Evolutionary conservation across 495 filamentous ascomycete genomes (phyloP).

Genomic region (Thozetella sp.): DNA sequence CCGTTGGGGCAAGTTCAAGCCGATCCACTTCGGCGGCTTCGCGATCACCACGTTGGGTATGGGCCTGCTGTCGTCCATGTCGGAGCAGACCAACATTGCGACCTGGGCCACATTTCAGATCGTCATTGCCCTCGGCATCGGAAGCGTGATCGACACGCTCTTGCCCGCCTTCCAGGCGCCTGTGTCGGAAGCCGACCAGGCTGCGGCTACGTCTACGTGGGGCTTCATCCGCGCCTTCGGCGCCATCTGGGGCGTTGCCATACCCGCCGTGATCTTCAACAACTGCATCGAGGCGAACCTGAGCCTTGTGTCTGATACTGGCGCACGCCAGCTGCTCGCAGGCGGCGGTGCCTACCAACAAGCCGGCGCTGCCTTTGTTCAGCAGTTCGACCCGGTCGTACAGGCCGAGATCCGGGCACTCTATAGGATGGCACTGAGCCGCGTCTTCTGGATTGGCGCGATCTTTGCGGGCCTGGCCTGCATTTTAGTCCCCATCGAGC

Average conservation of each 20-base stretch:
- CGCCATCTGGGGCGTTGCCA: slow-evolving; percentile 44
- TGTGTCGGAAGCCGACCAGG: slow-evolving; percentile 33
- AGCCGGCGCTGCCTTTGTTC: slow-evolving; percentile 23
- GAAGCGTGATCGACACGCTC: slow-evolving; percentile 24
- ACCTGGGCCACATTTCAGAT: background rate
- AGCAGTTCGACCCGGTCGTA: slow-evolving; percentile 15
- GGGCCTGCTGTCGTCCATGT: slow-evolving; percentile 40
- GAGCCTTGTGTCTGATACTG: slow-evolving; percentile 16
- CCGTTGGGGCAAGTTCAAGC: slow-evolving; percentile 42
- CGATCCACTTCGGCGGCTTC: slow-evolving; percentile 39
- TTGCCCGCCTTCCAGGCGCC: slow-evolving; percentile 36
- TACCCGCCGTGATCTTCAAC: slow-evolving; percentile 53
- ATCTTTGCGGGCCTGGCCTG: slow-evolving; percentile 21
- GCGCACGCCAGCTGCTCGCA: slow-evolving; percentile 9
- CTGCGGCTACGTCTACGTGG: slow-evolving; percentile 38
- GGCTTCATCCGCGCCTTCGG: slow-evolving; percentile 46
- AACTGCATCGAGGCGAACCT: slow-evolving; percentile 21
- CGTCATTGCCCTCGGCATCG: slow-evolving; percentile 26
- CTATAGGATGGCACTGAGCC: slow-evolving; percentile 15
- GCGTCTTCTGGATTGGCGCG: slow-evolving; percentile 21
- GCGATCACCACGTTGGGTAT: slow-evolving; percentile 35
- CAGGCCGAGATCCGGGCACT: slow-evolving; percentile 19
- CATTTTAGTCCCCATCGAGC: slow-evolving; percentile 21
- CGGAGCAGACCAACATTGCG: background rate
- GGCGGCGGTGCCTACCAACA: slow-evolving; percentile 22